phyloP scores from a whole-genome alignment of 164 flowering plant species.

The Paratinospora sagittata region DNA sequence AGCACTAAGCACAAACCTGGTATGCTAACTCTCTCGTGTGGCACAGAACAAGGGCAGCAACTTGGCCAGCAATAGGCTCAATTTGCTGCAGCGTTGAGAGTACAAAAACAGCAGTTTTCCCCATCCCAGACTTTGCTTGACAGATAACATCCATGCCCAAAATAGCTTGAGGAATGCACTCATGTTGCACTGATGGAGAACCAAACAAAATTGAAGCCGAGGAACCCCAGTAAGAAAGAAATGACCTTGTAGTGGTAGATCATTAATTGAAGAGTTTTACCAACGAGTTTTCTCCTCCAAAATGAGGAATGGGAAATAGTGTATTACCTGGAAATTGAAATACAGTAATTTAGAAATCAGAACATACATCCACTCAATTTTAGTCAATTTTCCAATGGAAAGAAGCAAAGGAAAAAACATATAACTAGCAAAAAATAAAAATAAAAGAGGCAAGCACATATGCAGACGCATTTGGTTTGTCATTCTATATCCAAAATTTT shows the following conservation, averaged over 20 bases:
- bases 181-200: constrained; percentile 96
- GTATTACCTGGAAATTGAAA: constrained; percentile 51
- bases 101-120: constrained; percentile 97
- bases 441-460: too few relatives aligned
- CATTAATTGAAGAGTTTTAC: constrained; percentile 58
- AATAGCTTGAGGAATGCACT: constrained; percentile 97
- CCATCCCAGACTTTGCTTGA: constrained; percentile 99
- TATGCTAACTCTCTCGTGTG: constrained; percentile 96
- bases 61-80: constrained; percentile 95
- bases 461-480: too few relatives aligned
- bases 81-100: constrained; percentile 87
- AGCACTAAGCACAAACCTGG: constrained; percentile 26
- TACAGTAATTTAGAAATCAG: neutral
- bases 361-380: neutral
- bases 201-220: constrained; percentile 61
- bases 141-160: constrained; percentile 99
- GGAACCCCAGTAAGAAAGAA: constrained; percentile 57
- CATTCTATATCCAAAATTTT: too few relatives aligned
- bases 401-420: neutral
- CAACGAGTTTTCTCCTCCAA: constrained; percentile 40
- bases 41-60: constrained; percentile 91
- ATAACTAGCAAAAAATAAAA: neutral
- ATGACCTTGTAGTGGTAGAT: constrained; percentile 43
- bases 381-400: neutral
- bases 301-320: constrained; percentile 34